These are phyloP conservation scores for Sporothrix protearum DNA, from an alignment of 2,329 filamentous ascomycete genomes.

Conservation along the genomic window DNA sequence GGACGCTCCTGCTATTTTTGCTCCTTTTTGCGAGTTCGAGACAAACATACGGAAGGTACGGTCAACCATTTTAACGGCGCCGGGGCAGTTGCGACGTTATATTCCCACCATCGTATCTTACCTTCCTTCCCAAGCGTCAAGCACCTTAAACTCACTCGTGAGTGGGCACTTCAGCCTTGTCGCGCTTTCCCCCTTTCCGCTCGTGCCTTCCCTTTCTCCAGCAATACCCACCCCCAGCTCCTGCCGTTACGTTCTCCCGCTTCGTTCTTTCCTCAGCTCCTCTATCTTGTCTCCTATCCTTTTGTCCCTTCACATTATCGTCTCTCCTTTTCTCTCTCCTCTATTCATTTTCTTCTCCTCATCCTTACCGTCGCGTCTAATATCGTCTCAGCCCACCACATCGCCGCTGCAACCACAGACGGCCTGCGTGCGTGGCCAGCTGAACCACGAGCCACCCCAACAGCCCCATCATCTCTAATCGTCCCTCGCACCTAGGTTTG, in stretches of 20 bases:
- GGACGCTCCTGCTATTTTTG: not conserved
- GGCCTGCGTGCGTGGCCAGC: not conserved
- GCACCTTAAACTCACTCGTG: not conserved
- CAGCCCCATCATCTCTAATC: not conserved
- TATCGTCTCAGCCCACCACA: not conserved
- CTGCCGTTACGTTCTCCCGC: not conserved
- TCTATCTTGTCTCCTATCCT: not conserved
- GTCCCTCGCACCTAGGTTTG: not conserved
- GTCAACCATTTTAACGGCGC: not conserved
- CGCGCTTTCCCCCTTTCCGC: slow-evolving; percentile 18
- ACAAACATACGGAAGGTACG: not conserved
- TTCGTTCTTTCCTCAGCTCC: not conserved
- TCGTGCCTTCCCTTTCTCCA: slow-evolving; percentile 4
- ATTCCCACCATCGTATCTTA: not conserved
- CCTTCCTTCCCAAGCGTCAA: not conserved
- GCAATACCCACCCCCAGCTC: slow-evolving; percentile 10
- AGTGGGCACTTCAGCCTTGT: slow-evolving; percentile 20
- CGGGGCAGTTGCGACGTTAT: not conserved
- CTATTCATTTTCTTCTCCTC: not conserved
- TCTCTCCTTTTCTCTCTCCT: not conserved
- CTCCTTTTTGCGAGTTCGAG: not conserved
- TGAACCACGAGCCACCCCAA: not conserved
- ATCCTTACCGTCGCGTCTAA: not conserved
- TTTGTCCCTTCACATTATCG: not conserved
- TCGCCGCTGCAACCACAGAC: slow-evolving; percentile 4